Percentiles rank a stretch among this genome's conserved stretches.
Evolutionary conservation across 306 rosid species (phyloP).

Genomic region (Elaeagnus macrophylla): DNA sequence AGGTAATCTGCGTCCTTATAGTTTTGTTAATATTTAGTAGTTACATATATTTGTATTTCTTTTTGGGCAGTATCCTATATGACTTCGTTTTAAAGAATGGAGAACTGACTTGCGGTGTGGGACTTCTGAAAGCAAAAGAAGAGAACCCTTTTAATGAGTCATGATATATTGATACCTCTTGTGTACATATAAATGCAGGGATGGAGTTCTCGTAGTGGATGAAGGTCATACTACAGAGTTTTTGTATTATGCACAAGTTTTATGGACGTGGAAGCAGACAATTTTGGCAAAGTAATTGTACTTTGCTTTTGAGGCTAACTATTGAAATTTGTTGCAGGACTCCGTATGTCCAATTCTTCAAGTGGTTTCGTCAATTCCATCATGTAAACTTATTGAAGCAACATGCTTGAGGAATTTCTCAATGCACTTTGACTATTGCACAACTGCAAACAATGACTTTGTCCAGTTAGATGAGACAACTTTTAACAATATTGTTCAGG

Average conservation of each 20-base stretch:
- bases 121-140: slow-evolving; percentile 71
- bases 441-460: slow-evolving; percentile 74
- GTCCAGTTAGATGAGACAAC: slow-evolving; percentile 57
- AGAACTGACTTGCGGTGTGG: slow-evolving; percentile 59
- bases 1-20: slow-evolving; percentile 46
- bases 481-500: slow-evolving; percentile 69
- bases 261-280: slow-evolving; percentile 85
- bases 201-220: slow-evolving; percentile 78
- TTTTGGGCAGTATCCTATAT: slow-evolving; percentile 25
- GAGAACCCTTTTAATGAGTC: slow-evolving; percentile 55
- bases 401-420: slow-evolving; percentile 68
- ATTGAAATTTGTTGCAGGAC: slow-evolving; percentile 90
- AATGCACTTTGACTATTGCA: slow-evolving; percentile 85
- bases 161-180: slow-evolving; percentile 58
- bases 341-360: slow-evolving; percentile 77
- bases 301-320: slow-evolving; percentile 54
- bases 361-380: slow-evolving; percentile 65
- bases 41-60: slow-evolving; percentile 23
- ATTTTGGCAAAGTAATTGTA: slow-evolving; percentile 61
- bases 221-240: slow-evolving; percentile 79
- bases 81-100: slow-evolving; percentile 47
- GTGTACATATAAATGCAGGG: slow-evolving; percentile 91
- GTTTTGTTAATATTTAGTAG: slow-evolving; percentile 19
- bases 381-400: slow-evolving; percentile 69
- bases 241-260: slow-evolving; percentile 81